Evolutionary conservation across 2,329 filamentous ascomycete species (phyloP).

Genomic region (Blastomyces parvus): DNA sequence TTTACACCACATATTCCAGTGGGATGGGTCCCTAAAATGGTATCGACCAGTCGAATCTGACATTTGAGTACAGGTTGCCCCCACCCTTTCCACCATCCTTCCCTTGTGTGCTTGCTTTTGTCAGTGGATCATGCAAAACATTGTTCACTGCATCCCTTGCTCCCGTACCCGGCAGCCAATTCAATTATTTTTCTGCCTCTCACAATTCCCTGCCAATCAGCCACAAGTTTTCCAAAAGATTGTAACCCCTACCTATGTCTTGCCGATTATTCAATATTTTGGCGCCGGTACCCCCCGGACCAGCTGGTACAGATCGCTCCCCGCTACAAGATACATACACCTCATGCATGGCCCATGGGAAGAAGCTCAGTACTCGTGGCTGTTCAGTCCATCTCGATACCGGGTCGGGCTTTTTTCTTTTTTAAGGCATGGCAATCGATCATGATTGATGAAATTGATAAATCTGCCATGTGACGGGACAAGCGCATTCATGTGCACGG

Average conservation of each 20-base stretch:
- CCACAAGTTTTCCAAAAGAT: neutral
- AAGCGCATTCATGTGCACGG: slow-evolving; percentile 3
- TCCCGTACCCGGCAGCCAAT: slow-evolving; percentile 4
- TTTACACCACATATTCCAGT: slow-evolving; percentile 5
- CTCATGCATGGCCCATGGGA: neutral
- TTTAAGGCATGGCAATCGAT: slow-evolving; percentile 4
- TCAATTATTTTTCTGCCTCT: slow-evolving; percentile 1
- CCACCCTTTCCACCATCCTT: neutral
- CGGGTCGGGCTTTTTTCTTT: neutral
- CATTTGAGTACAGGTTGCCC: neutral
- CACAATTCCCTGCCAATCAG: slow-evolving; percentile 1
- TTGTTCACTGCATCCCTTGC: slow-evolving; percentile 4
- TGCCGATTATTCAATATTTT: slow-evolving; percentile 3
- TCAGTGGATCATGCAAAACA: slow-evolving; percentile 8
- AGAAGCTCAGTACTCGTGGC: slow-evolving; percentile 1
- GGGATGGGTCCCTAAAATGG: slow-evolving; percentile 5
- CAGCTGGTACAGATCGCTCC: neutral
- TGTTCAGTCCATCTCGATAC: neutral
- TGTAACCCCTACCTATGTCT: neutral
- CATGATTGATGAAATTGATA: slow-evolving; percentile 4
- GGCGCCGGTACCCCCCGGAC: neutral
- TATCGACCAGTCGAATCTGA: neutral
- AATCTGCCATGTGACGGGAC: slow-evolving; percentile 6
- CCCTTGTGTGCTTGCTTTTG: slow-evolving; percentile 1
- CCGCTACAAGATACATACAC: slow-evolving; percentile 1